Conservation (phyloP, 1,284 basidiomycete genomes). For the Omphalotus olearius region DNA sequence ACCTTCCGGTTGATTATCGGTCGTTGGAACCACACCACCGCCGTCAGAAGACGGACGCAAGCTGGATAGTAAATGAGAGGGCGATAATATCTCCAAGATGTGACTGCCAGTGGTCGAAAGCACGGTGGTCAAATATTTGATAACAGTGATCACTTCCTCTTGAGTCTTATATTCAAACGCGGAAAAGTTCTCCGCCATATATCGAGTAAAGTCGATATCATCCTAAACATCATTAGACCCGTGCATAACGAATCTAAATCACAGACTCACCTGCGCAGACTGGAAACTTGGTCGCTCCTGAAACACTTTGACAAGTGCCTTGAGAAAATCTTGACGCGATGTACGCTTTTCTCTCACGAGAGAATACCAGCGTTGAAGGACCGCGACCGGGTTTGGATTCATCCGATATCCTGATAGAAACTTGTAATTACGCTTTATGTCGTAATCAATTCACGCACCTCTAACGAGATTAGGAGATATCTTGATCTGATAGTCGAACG, state of each 20-base stretch:
- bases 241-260: neutral
- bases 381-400: slow-evolving; percentile 57
- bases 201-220: slow-evolving; percentile 81
- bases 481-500: slow-evolving; percentile 81
- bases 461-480: slow-evolving; percentile 42
- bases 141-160: slow-evolving; percentile 87
- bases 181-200: slow-evolving; percentile 92
- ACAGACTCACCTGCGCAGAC: slow-evolving; percentile 40
- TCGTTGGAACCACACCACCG: neutral
- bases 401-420: slow-evolving; percentile 55
- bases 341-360: slow-evolving; percentile 87
- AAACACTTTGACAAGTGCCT: slow-evolving; percentile 77
- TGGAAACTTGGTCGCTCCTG: slow-evolving; percentile 51
- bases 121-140: slow-evolving; percentile 76
- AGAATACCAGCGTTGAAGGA: slow-evolving; percentile 88
- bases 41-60: slow-evolving; percentile 32
- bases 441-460: slow-evolving; percentile 30
- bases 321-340: slow-evolving; percentile 83
- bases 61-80: slow-evolving; percentile 62
- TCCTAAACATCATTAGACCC: slow-evolving; percentile 39
- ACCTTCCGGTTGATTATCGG: neutral
- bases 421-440: neutral
- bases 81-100: slow-evolving; percentile 63
- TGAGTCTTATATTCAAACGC: slow-evolving; percentile 91
- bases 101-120: slow-evolving; percentile 86